Percentiles rank a stretch among this genome's conserved stretches.
phyloP scores from a whole-genome alignment of 164 flowering plant genomes.

The Macadamia integrifolia region DNA sequence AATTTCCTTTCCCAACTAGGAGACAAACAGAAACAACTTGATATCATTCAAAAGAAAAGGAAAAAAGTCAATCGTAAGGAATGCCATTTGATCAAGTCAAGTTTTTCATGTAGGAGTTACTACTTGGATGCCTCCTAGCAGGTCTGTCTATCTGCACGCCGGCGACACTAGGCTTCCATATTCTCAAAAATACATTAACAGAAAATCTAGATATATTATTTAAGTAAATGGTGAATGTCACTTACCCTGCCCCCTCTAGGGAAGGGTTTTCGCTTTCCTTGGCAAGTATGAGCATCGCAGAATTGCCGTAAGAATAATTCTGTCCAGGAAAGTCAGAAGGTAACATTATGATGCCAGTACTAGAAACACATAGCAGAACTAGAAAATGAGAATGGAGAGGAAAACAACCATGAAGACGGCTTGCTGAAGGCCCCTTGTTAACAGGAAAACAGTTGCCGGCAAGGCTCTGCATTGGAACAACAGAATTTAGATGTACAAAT shows the following conservation, averaged over 20 bases:
- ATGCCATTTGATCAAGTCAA: too few species aligned
- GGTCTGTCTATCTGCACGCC: background rate
- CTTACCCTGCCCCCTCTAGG: constrained; percentile 72
- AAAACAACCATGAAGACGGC: constrained; percentile 73
- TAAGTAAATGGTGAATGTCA: background rate
- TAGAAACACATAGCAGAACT: background rate
- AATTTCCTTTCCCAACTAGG: too few species aligned
- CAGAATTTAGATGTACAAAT: constrained; percentile 3
- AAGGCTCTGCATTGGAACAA: constrained; percentile 53
- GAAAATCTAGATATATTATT: background rate
- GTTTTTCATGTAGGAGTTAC: too few species aligned
- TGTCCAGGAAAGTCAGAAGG: constrained; percentile 14
- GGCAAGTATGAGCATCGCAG: constrained; percentile 89
- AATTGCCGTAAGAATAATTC: constrained; percentile 91
- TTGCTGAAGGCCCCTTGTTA: constrained; percentile 53
- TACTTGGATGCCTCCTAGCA: background rate
- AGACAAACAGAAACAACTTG: too few species aligned
- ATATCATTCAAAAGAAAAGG: too few species aligned
- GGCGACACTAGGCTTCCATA: background rate
- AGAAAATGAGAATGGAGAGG: background rate
- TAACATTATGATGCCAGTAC: background rate
- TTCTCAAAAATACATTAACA: background rate
- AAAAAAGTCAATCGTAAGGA: too few species aligned
- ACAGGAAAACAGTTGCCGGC: constrained; percentile 85
- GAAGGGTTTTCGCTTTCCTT: constrained; percentile 57